Base-by-base conservation (phyloP, 2,329 filamentous ascomycete species). In the Trichoderma brevicompactum region DNA sequence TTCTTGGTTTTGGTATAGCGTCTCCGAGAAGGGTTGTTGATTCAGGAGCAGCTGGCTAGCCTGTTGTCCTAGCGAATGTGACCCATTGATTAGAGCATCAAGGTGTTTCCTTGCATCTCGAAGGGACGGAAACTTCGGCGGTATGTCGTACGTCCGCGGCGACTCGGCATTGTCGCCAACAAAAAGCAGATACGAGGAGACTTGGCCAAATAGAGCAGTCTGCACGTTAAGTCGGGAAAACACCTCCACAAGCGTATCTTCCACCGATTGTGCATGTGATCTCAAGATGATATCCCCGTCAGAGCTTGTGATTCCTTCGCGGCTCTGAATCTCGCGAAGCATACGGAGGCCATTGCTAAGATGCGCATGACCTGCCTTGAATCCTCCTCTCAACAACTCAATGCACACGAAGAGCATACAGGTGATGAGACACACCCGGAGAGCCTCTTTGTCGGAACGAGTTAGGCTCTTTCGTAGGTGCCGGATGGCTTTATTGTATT, bases 321-420 rank as follows among this genome's bases (percentile, higher is more conserved):
- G 60, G 15, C 32, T 46, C 54, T 66, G 65, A n/a, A 66, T 65
- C 32, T 72, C 66, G 5, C 69, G 62, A 9, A 78, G 65, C 0
- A 79, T 66, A 15, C 68, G 68, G 4, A 77, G 69, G 13, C 75
- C 76, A 62, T 71, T 72, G 28, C 68, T 68, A 2, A 79, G 67
- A 69, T 78, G 77, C 19, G 68, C 69, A 53, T 69, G 65, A 2
- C 70, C 71, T 36, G 70, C 70, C 28, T 68, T 44, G 65, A 72
- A 74, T 34, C 72, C 70, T 0, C 75, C 74, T 5, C 77, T 74
- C 5, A 81, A 68, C 28, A 77, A 75, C 54, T 82, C 80, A 44
- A 81, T 65, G 41, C 72, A 76, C 2, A 78, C 72, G 59, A 81
- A 81, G 0, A 81, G 34, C 56, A 79, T 70, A 56, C 79, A 81